Evolutionary conservation across 73 alveolate species (phyloP), one percentile per base, ranked within the genome.

Genomic region (Diophrys appendiculata): DNA sequence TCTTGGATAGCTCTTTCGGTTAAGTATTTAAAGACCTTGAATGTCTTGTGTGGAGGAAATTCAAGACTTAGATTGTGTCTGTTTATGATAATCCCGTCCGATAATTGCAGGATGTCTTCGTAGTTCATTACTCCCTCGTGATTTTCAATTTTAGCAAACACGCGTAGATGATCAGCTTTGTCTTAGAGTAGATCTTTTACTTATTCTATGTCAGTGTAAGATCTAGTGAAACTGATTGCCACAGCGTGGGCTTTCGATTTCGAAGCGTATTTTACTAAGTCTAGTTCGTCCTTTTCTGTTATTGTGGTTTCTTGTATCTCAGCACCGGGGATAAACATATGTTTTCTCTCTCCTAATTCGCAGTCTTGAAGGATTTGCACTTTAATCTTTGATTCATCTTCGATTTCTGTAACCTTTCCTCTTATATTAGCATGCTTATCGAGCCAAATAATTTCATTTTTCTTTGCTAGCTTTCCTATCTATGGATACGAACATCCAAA

Each of bases 131-230:
- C 28, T n/a, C 76, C 69, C 54, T 76, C 76, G 29, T 28, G 32
- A 23, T 65, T 56, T n/a, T 76, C 71, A 30, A 76, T 65, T 34
- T 76, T 76, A 0, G 77, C 85, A 33, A 64, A 53, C 52, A 76
- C 65, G 32, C 60, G 55, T 29, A 76, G 24, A 24, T 26, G 3
- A 2, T 64, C 76, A 29, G 72, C 26, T 24, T 65, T 76, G 1
- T 32, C 85, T 5, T 69, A 69, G 26, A 76, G 33, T 22, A 76
- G 31, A 1, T 56, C 73, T 2, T 68, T 11, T n/a, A 65, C 68
- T 8, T 64, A 23, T 18, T 28, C 77, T 2, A 76, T 65, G n/a
- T 76, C 85, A 0, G 54, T 33, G 31, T 56, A 69, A 8, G 29
- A 52, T 65, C 85, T 56, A 8, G 73, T 33, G 29, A 28, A 56